Evolutionary conservation across 1,139 yeast genomes (phyloP).

Genomic region (Pichia inconspicua): DNA sequence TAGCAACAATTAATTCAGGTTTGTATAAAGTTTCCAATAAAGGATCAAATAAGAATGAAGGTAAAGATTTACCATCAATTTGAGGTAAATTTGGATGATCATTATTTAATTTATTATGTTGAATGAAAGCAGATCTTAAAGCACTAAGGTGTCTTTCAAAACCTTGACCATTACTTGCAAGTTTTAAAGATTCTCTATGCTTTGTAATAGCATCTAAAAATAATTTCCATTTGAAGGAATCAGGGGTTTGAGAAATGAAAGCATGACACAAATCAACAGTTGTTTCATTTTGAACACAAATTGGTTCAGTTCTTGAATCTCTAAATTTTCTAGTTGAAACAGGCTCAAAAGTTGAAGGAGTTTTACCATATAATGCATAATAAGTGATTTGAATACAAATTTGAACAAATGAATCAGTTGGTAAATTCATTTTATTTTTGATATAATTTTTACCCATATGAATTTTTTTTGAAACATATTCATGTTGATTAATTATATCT

Average conservation of each 20-base stretch:
- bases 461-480: conserved; percentile 35
- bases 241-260: conserved; percentile 46
- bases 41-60: conserved; percentile 35
- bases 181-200: conserved; percentile 42
- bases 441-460: conserved; percentile 38
- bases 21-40: conserved; percentile 30
- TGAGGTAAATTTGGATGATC: conserved; percentile 29
- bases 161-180: conserved; percentile 56
- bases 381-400: conserved; percentile 62
- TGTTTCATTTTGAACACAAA: conserved; percentile 53
- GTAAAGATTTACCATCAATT: conserved; percentile 21
- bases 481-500: conserved; percentile 67
- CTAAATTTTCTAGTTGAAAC: conserved; percentile 61
- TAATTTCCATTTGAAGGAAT: conserved; percentile 40
- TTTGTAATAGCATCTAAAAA: conserved; percentile 45
- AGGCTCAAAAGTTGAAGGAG: conserved; percentile 64
- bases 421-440: conserved; percentile 43
- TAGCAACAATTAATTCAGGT: conserved; percentile 37
- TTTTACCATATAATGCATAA: conserved; percentile 64
- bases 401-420: conserved; percentile 63
- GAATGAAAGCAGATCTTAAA: conserved; percentile 42
- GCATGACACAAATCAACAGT: conserved; percentile 50
- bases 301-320: conserved; percentile 61
- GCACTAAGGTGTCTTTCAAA: conserved; percentile 68
- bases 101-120: conserved; percentile 36